A percentile compares a stretch with the other conserved stretches of the same genome.
These are phyloP conservation scores for Phytopythium aichiense DNA, from an alignment of 352 stramenopile species.

Conservation along the genomic window DNA sequence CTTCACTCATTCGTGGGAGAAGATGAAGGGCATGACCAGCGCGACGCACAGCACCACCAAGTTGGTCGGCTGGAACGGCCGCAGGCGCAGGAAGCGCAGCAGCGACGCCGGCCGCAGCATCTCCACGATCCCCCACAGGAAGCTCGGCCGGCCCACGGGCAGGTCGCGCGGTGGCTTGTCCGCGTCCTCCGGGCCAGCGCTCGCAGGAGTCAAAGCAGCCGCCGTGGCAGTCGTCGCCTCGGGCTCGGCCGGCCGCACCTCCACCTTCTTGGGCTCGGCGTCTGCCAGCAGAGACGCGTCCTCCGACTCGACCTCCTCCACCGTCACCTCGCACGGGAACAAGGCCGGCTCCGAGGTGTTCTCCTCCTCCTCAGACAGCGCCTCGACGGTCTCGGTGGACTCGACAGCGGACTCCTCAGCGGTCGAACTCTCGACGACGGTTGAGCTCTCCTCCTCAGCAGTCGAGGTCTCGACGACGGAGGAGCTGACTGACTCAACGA, in stretches of 20 bases:
- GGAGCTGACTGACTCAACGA: too few relatives aligned
- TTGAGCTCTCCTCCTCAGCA: too few relatives aligned
- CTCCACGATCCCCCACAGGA: constrained; percentile 1
- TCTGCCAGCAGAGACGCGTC: not conserved
- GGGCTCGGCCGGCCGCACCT: not conserved
- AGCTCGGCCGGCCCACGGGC: constrained; percentile 1
- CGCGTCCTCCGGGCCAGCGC: not conserved
- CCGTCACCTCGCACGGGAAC: not conserved
- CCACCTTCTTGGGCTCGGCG: constrained; percentile 2
- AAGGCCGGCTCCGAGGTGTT: not conserved
- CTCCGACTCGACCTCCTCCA: not conserved
- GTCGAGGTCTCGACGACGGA: too few relatives aligned
- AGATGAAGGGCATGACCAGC: constrained; percentile 29
- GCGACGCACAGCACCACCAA: constrained; percentile 32
- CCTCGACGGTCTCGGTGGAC: not conserved
- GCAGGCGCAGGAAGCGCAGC: constrained; percentile 23
- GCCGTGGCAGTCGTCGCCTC: not conserved
- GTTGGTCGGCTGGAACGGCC: constrained; percentile 36
- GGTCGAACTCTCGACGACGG: not conserved
- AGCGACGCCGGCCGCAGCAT: constrained; percentile 23
- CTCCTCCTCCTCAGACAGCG: not conserved
- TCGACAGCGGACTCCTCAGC: not conserved
- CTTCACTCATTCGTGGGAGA: constrained; percentile 10
- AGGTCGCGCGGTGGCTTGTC: not conserved
- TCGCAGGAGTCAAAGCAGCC: not conserved